Percentiles rank a stretch among this genome's conserved stretches.
Conservation (phyloP, 1,284 basidiomycete genomes). For the Ustilago tritici region DNA sequence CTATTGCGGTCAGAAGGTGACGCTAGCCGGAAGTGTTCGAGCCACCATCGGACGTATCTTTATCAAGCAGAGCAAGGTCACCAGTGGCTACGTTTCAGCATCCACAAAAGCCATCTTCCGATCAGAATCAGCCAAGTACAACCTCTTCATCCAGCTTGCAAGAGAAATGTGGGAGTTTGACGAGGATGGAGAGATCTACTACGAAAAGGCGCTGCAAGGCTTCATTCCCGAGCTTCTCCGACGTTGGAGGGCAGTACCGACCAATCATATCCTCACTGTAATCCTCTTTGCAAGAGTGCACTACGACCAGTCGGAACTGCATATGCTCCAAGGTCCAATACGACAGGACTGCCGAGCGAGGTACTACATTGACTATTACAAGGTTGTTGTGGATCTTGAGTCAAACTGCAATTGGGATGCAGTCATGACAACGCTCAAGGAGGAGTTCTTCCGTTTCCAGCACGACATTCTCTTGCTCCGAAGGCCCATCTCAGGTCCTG, state of each 20-base stretch:
- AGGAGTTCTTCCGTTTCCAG: conserved; percentile 72
- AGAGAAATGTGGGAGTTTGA: conserved; percentile 97
- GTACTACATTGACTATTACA: conserved; percentile 91
- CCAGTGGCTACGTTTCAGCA: conserved; percentile 83
- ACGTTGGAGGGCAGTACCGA: conserved; percentile 75
- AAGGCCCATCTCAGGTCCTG: conserved; percentile 55
- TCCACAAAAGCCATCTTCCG: conserved; percentile 90
- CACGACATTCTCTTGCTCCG: conserved; percentile 66
- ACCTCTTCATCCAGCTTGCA: conserved; percentile 92
- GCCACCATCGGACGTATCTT: conserved; percentile 67
- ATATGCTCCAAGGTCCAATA: conserved; percentile 72
- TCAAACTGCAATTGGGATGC: conserved; percentile 86
- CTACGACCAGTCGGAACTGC: conserved; percentile 77
- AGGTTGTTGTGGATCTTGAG: conserved; percentile 89
- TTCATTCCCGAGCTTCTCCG: conserved; percentile 67
- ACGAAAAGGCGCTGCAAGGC: conserved; percentile 91
- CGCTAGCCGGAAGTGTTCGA: conserved; percentile 63
- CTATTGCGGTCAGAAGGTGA: conserved; percentile 67
- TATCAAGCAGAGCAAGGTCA: conserved; percentile 68
- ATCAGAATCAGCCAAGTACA: conserved; percentile 82
- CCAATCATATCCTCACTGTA: conserved; percentile 93
- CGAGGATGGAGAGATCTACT: conserved; percentile 85
- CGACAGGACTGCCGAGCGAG: conserved; percentile 79
- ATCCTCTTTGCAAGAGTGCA: conserved; percentile 93
- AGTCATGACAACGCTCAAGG: conserved; percentile 86